Evolutionary conservation across 768 basidiomycete species (phyloP), one percentile per base, ranked within the genome.

Genomic region (Coprinellus micaceus): DNA sequence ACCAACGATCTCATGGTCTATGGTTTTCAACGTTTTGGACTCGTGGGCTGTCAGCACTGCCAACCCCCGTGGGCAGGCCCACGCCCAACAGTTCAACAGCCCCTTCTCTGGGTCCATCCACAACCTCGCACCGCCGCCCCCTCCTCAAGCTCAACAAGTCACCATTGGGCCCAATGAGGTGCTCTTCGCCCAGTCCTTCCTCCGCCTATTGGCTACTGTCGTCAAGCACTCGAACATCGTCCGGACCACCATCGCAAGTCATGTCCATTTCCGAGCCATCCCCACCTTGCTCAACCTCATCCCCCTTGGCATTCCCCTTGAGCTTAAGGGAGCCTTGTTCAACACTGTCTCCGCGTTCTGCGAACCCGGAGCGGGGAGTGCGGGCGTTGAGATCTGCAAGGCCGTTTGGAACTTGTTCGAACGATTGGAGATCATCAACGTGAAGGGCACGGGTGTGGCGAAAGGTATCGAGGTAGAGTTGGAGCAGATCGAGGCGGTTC

Each of bases 381-480:
- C 80, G 0, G 91, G 89, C 5, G 82, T 88, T 12, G 91, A 94
- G 64, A 82, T 94, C 37, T 91, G 91, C 68, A 84, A 84, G 66
- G 82, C 83, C 3, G 84, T 94, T 0, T 95, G 93, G 94, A 79
- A 78, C 1, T 69, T 88, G 48, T 87, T 97, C 84, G 94, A 96
- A 70, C 80, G 85, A 49, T 73, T 85, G 21, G 93, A 94, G 64
- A 84, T 94, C 30, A 90, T 87, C 68, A 90, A 91, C 60, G 85
- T 91, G 9, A 83, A 88, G 28, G 68, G 74, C 0, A 66, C 71
- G 6, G 55, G 75, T 4, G 57, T 68, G 21, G 80, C 81, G 11
- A 88, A 86, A 64, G 93, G 94, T 0, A 86, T 94, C 3, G 86
- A 95, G 60, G 81, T 89, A 4, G 93, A 96, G 67, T 71, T 98